phyloP scores from a whole-genome alignment of 1,139 yeast species.

The Debaryomyces sp. region DNA sequence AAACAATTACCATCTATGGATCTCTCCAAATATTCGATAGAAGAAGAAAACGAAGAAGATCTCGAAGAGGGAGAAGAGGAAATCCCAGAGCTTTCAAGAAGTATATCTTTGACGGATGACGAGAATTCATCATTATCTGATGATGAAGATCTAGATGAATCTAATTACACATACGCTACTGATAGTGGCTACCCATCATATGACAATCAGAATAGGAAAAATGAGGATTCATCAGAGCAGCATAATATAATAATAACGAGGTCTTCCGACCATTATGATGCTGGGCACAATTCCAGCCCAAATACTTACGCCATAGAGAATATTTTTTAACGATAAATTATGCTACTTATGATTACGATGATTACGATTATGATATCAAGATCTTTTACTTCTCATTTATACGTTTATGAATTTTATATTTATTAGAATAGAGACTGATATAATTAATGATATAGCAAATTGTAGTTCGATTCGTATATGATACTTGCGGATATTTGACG shows the following conservation, averaged over 20 bases:
- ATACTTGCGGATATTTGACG: background rate
- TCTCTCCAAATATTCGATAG: constrained; percentile 17
- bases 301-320: background rate
- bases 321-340: background rate
- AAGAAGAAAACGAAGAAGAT: constrained; percentile 16
- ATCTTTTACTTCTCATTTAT: background rate
- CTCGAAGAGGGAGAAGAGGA: constrained; percentile 5
- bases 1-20: constrained; percentile 28
- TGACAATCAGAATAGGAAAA: background rate
- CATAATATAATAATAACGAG: background rate
- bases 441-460: background rate
- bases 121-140: constrained; percentile 22
- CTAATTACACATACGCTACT: constrained; percentile 3
- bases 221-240: background rate
- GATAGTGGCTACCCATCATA: background rate
- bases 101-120: constrained; percentile 28
- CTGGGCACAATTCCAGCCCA: background rate
- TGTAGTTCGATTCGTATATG: background rate
- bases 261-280: background rate
- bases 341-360: background rate
- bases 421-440: background rate
- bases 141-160: constrained; percentile 9
- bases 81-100: constrained; percentile 30
- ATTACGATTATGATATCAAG: background rate
- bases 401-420: background rate